Evolutionary conservation across 2,329 filamentous ascomycete species (phyloP), one percentile per base, ranked within the genome.

Genomic region (Penicillium hordei): DNA sequence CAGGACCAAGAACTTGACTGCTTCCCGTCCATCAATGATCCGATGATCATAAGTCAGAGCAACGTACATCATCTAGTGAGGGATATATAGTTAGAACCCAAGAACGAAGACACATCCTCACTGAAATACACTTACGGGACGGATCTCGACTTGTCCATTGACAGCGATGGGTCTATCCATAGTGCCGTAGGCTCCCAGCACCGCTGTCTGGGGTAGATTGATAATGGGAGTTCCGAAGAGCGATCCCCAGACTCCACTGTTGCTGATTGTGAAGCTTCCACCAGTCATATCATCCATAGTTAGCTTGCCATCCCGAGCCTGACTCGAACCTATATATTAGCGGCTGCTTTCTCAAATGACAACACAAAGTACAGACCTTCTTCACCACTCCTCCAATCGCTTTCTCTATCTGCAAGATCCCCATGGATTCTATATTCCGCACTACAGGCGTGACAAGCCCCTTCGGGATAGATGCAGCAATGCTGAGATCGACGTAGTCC

Each of bases 201-300:
- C 29, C 4, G 29, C 29, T 31, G 89, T 92, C 73, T 96, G 92
- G 8, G 92, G 92, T 44, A 95, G 82, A 79, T 97, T 97, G 81
- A 97, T 97, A 73, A 97, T 97, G 7, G 93, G 93, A 0, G 93
- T 97, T 48, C 93, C 93, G 88, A 95, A 93, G 55, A 96, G 82
- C 8, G 91, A 96, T 58, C 93, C 93, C 71, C 97, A 97, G 43
- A 97, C 91, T 63, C 93, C 93, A 54, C 93, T 85, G 75, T 96
- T 96, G 82, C 89, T 93, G 80, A 96, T 96, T 59, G 93, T 96
- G 77, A 96, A 97, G 31, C 92, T 96, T 57, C 93, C 93, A 57
- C 29, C 29, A 4, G 93, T 93, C 90, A 97, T 95, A 74, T 97
- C 93, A 79, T 96, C 92, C 68, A 97, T 96, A 2, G 93, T 96